Evolutionary conservation across 192 early-diverging fungal genomes (phyloP).

Genomic region (Coemansia pectinata): DNA sequence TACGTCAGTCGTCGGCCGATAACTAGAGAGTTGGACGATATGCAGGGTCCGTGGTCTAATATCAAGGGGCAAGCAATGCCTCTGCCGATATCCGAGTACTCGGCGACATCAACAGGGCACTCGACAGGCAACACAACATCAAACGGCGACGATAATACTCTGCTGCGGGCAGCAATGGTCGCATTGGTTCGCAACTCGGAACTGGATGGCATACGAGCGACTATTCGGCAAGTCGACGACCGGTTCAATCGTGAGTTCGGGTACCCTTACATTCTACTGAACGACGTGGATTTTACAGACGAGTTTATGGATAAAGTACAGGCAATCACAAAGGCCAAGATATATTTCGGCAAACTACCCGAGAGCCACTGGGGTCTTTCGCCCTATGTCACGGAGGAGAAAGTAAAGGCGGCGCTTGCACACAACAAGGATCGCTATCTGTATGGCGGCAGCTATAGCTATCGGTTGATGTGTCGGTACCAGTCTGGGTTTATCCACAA

Average conservation of each 20-base stretch:
- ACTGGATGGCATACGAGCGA: constrained; percentile 57
- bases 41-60: not conserved
- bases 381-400: constrained; percentile 62
- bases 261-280: constrained; percentile 75
- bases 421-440: constrained; percentile 55
- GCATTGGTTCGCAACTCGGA: constrained; percentile 76
- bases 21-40: not conserved
- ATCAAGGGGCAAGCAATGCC: not conserved
- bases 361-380: constrained; percentile 75
- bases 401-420: constrained; percentile 56
- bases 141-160: not conserved
- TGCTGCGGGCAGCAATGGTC: constrained; percentile 55
- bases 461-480: constrained; percentile 56
- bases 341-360: constrained; percentile 66
- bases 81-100: not conserved
- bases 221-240: constrained; percentile 73
- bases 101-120: not conserved
- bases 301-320: constrained; percentile 58
- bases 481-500: constrained; percentile 57
- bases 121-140: not conserved
- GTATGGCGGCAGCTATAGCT: constrained; percentile 68
- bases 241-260: constrained; percentile 64
- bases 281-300: constrained; percentile 66
- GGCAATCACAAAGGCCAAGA: constrained; percentile 57
- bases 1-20: not conserved